Evolutionary conservation across 345 rosid species (phyloP).

Genomic region (Leavenworthia alabamica): DNA sequence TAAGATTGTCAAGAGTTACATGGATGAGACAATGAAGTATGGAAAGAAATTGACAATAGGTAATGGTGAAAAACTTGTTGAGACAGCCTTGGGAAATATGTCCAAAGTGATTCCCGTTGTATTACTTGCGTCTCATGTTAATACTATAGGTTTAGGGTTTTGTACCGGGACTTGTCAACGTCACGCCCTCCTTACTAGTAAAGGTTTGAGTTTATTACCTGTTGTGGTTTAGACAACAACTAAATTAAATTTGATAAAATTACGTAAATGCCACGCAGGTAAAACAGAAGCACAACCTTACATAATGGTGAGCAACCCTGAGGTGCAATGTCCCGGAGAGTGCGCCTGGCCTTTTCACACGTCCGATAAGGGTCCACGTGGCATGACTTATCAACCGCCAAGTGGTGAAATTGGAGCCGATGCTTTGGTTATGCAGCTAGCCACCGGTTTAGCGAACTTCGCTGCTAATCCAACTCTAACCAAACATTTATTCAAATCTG

Average conservation of each 20-base stretch:
- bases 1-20: constrained; percentile 29
- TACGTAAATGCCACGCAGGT: constrained; percentile 10
- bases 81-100: constrained; percentile 27
- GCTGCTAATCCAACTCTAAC: constrained; percentile 42
- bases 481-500: constrained; percentile 28
- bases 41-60: constrained; percentile 44
- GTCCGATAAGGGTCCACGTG: constrained; percentile 39
- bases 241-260: background rate
- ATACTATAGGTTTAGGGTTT: constrained; percentile 32
- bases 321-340: constrained; percentile 51
- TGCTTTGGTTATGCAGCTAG: constrained; percentile 52
- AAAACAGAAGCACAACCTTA: constrained; percentile 27
- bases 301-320: constrained; percentile 55
- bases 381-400: constrained; percentile 45
- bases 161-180: constrained; percentile 50
- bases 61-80: constrained; percentile 22
- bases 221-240: background rate
- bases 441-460: constrained; percentile 44
- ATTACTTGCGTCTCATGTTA: constrained; percentile 40
- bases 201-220: background rate
- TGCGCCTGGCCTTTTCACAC: constrained; percentile 70
- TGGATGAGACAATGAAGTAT: constrained; percentile 27
- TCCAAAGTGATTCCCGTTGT: constrained; percentile 36
- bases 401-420: constrained; percentile 54
- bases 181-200: constrained; percentile 22